Evolutionary conservation across 2,329 filamentous ascomycete species (phyloP), one percentile per base, ranked within the genome.

Genomic region (Xylaria sp.): DNA sequence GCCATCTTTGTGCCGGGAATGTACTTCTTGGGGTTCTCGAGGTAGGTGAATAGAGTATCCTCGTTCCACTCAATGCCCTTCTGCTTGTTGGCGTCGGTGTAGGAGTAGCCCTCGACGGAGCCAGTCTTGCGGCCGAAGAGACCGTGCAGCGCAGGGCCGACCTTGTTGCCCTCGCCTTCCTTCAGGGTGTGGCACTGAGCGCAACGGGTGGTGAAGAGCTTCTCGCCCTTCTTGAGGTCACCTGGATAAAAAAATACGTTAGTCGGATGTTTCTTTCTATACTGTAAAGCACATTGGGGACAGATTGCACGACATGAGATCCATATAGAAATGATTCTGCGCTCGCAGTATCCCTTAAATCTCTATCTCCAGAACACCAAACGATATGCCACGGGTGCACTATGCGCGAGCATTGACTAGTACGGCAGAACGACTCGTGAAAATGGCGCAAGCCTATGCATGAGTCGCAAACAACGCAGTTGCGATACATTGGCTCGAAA

Each of bases 1-100:
- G 96, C 96, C 96, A 99, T 99, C 93, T 98, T 99, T 87, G 96
- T 99, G 78, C 96, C 96, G 77, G 96, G 96, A 75, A 99, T 97
- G 90, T 94, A 99, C 90, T 98, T 98, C 92, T 99, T 99, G 86
- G 96, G 96, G 92, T 98, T 98, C 90, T 99, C 96, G 80, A 99
- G 94, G 91, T 99, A 99, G 76, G 91, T 89, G 86, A 97, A 98
- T 78, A 99, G 89, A 83, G 93, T 92, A 74, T 90, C 83, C 81
- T 97, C 90, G 77, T 93, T 85, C 96, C 96, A 99, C 78, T 85
- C 88, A 78, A 99, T 90, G 79, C 91, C 94, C 88, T 97, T 97
- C 81, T 92, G 86, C 92, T 98, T 98, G 93, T 99, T 99, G 89
- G 95, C 96, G 81, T 99, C 96, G 84, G 96, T 97, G 91, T 98